These are phyloP conservation scores for Passiflora organensis DNA, from an alignment of 345 rosid genomes.

Conservation along the genomic window DNA sequence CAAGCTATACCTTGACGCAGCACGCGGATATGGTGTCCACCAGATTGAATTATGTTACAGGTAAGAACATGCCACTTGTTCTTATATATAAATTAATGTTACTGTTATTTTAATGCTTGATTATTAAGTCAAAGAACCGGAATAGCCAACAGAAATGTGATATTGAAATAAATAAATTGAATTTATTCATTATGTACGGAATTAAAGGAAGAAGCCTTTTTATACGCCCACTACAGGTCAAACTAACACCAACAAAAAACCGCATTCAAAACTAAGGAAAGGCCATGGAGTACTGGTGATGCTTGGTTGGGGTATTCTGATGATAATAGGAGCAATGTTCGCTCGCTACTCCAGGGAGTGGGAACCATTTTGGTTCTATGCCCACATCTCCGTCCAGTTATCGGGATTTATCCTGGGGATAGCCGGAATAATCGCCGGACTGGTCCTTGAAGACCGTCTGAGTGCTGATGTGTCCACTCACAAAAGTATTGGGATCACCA, in stretches of 20 bases:
- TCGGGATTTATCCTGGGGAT: slow-evolving; percentile 50
- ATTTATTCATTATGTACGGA: not conserved
- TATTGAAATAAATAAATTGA: no score
- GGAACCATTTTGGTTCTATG: slow-evolving; percentile 77
- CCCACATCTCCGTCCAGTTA: slow-evolving; percentile 45
- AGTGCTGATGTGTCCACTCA: slow-evolving; percentile 42
- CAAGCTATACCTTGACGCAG: slow-evolving; percentile 36
- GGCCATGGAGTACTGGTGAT: slow-evolving; percentile 71
- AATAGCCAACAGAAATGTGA: no score
- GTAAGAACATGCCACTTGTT: slow-evolving; percentile 22
- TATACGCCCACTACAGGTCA: slow-evolving; percentile 27
- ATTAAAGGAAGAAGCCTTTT: not conserved
- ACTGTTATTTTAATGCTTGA: not conserved
- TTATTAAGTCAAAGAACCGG: no score
- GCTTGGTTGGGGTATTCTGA: slow-evolving; percentile 68
- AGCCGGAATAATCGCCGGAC: slow-evolving; percentile 54
- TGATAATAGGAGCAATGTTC: slow-evolving; percentile 56
- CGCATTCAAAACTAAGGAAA: slow-evolving; percentile 41
- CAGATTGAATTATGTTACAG: slow-evolving; percentile 49
- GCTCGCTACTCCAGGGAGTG: slow-evolving; percentile 53
- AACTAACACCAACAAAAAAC: slow-evolving; percentile 12
- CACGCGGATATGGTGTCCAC: slow-evolving; percentile 51
- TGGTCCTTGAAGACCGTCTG: slow-evolving; percentile 46
- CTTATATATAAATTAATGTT: not conserved
- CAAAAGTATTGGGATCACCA: slow-evolving; percentile 56